Evolutionary conservation across 257 asterid species (phyloP), one percentile per base, ranked within the genome.

Genomic region (Ophiorrhiza pumila): DNA sequence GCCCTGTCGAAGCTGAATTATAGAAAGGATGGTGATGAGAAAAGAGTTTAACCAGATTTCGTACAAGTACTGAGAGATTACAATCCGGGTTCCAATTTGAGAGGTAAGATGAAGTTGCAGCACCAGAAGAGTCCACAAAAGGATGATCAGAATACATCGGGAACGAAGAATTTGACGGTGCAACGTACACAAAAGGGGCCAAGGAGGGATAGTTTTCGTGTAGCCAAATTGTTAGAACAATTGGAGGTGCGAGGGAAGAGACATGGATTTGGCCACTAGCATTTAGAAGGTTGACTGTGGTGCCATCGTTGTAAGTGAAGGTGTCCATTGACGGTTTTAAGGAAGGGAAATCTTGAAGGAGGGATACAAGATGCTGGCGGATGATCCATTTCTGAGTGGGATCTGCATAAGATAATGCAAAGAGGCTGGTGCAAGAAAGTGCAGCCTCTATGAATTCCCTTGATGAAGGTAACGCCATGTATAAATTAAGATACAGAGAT

Each of bases 301-400:
- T 37, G 82, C 93, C 96, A 72, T 89, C 82, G 73, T 84, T 77
- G 81, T 86, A 80, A 0, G 84, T 71, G 86, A 87, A 89, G 39
- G 75, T 25, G 64, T 73, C 90, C 4, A 86, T 69, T 11, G 83
- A 77, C 67, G 89, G 93, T 22, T 69, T 78, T n/a, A 90, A 74
- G 27, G 80, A 73, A 61, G 91, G 84, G 78, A 72, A 87, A 39
- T 87, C 83, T 22, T 82, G 89, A 52, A 87, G 69, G 29, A 90
- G 80, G 11, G 88, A 76, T 35, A 83, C 31, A 76, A 90, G 87
- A 68, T 90, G 93, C 5, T 84, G 50, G 43, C 89, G 80, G 66
- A 90, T 87, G 17, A 87, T 79, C 90, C 91, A 82, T 79, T 83
- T 90, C 64, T 90, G 90, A 57, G 85, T 82, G 58, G 91, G 96